A percentile compares a stretch with the other conserved stretches of the same genome.
Evolutionary conservation across 164 flowering plant genomes (phyloP).

Genomic region (Echeveria elegans): DNA sequence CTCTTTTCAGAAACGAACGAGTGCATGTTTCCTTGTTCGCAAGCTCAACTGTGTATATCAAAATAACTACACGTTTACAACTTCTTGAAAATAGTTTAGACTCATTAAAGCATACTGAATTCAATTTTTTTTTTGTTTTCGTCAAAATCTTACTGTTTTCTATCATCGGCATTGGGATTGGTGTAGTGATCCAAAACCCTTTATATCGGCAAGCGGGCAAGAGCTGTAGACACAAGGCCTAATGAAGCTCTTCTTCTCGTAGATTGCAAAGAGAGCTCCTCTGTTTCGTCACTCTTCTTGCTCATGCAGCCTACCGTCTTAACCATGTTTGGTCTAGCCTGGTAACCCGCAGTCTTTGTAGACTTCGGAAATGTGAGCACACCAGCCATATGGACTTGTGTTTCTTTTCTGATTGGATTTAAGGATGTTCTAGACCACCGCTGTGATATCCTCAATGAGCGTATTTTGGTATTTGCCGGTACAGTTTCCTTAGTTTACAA

Average conservation of each 20-base stretch:
- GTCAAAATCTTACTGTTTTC: conserved; percentile 18
- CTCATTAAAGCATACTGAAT: too few species aligned
- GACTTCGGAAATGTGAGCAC: conserved; percentile 30
- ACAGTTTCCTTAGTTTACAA: too few species aligned
- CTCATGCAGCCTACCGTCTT: conserved; percentile 15
- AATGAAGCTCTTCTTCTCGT: conserved; percentile 48
- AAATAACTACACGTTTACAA: too few species aligned
- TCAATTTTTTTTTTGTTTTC: too few species aligned
- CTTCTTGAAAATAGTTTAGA: too few species aligned
- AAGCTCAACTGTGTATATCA: conserved; percentile 53
- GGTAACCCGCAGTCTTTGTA: conserved; percentile 18
- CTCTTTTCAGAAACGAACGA: conserved; percentile 64
- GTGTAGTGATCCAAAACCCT: conserved; percentile 46
- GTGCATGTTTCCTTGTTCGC: conserved; percentile 78
- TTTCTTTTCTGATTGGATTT: conserved; percentile 15
- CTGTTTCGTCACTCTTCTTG: conserved; percentile 28
- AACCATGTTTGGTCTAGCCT: conserved; percentile 14
- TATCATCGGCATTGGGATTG: conserved; percentile 42
- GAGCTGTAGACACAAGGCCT: conserved; percentile 40
- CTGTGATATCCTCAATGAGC: conserved; percentile 29
- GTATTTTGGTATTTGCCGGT: conserved; percentile 26
- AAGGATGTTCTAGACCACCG: conserved; percentile 26
- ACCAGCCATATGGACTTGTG: conserved; percentile 30
- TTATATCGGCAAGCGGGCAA: conserved; percentile 54
- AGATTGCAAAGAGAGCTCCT: conserved; percentile 17